Conservation (phyloP, 177 flowering plant species). For the Tripterygium wilfordii region DNA sequence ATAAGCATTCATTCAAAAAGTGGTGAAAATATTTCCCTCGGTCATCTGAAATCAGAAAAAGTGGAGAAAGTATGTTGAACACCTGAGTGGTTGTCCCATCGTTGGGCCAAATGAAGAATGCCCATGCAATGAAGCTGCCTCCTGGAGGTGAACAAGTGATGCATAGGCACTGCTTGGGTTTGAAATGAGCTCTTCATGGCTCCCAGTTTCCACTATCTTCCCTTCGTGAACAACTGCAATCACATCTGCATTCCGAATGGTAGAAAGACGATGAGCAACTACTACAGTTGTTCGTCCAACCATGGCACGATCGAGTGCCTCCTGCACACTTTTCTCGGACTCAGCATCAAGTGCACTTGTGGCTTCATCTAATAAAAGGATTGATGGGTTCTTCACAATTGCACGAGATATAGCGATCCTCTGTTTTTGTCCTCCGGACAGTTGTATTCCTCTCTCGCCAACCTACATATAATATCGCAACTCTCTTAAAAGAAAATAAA, state of each 20-base stretch:
- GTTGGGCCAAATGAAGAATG: too few relatives aligned
- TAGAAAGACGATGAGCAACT: slow-evolving; percentile 93
- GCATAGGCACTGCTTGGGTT: slow-evolving; percentile 68
- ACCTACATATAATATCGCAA: slow-evolving; percentile 39
- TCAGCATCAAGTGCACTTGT: slow-evolving; percentile 94
- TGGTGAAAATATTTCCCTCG: too few relatives aligned
- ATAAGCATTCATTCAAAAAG: too few relatives aligned
- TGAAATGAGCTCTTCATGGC: slow-evolving; percentile 79
- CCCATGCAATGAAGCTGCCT: slow-evolving; percentile 42
- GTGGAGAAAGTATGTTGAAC: background rate
- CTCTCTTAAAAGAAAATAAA: too few relatives aligned
- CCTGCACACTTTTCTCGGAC: slow-evolving; percentile 95
- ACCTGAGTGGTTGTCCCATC: slow-evolving; percentile 58
- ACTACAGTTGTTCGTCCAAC: slow-evolving; percentile 88
- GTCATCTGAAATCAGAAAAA: too few relatives aligned
- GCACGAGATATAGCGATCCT: slow-evolving; percentile 93
- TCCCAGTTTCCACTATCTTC: slow-evolving; percentile 80
- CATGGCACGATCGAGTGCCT: slow-evolving; percentile 93
- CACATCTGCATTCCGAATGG: slow-evolving; percentile 79
- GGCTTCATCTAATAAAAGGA: slow-evolving; percentile 82
- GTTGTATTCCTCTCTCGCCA: slow-evolving; percentile 90
- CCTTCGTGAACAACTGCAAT: slow-evolving; percentile 91
- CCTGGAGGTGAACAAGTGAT: slow-evolving; percentile 75
- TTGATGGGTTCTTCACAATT: slow-evolving; percentile 80
- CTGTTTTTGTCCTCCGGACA: slow-evolving; percentile 95